Percentiles rank a stretch among this genome's conserved stretches.
Evolutionary conservation across 495 filamentous ascomycete genomes (phyloP).

Genomic region (Aspergillus nanangensis): DNA sequence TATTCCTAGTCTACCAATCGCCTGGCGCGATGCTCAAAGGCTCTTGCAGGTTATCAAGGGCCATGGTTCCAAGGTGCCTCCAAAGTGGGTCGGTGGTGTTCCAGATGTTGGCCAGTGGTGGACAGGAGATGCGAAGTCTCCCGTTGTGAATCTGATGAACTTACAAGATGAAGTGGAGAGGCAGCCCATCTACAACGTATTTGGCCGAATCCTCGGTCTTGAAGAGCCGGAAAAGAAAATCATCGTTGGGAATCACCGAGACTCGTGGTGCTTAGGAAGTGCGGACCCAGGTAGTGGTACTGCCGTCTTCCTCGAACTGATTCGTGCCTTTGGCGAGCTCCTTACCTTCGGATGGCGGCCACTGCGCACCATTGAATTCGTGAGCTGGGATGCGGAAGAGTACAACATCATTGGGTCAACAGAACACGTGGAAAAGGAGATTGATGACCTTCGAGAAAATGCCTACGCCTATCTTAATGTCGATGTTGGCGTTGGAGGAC

Average conservation of each 20-base stretch:
- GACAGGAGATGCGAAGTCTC: conserved; percentile 74
- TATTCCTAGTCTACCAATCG: conserved; percentile 84
- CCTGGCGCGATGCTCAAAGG: conserved; percentile 82
- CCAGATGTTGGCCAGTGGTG: conserved; percentile 72
- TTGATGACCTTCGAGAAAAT: conserved; percentile 52
- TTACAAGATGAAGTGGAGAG: conserved; percentile 77
- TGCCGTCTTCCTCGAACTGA: conserved; percentile 83
- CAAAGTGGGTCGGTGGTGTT: conserved; percentile 73
- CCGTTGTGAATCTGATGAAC: conserved; percentile 79
- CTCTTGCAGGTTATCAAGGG: conserved; percentile 75
- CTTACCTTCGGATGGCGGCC: conserved; percentile 76
- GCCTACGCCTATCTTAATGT: conserved; percentile 88
- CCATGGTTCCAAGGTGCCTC: conserved; percentile 63
- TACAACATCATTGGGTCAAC: conserved; percentile 95
- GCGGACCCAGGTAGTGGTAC: conserved; percentile 84
- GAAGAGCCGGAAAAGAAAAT: conserved; percentile 83
- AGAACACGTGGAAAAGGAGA: conserved; percentile 78
- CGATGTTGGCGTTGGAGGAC: conserved; percentile 75
- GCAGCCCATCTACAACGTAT: conserved; percentile 86
- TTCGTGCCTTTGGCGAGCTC: conserved; percentile 75
- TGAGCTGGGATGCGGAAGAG: conserved; percentile 89
- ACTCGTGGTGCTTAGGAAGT: conserved; percentile 89
- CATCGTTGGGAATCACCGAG: conserved; percentile 89
- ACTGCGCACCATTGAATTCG: conserved; percentile 88
- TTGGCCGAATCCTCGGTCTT: conserved; percentile 74